phyloP scores from a whole-genome alignment of 176 grass and related monocot genomes.

The Phyllostachys edulis region DNA sequence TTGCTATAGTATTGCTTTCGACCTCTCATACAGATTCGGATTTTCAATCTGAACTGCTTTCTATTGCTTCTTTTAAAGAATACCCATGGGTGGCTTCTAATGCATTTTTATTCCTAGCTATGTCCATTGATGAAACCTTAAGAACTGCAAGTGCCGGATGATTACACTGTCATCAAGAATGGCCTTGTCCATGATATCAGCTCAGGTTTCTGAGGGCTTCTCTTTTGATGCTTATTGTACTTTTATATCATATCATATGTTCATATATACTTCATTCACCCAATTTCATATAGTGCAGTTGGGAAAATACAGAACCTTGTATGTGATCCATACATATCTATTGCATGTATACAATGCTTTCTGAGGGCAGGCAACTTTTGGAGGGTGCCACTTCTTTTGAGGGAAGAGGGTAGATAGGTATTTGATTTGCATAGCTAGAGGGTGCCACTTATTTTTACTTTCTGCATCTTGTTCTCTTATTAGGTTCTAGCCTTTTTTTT shows the following conservation, averaged over 20 bases:
- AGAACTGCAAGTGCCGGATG: slow-evolving; percentile 16
- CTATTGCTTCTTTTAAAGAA: not conserved
- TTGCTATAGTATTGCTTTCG: not conserved
- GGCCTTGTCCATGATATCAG: slow-evolving; percentile 16
- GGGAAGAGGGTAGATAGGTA: not conserved
- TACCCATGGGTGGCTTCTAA: not conserved
- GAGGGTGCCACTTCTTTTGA: not conserved
- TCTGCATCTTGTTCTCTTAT: not conserved
- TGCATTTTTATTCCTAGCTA: not conserved
- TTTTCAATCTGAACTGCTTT: not conserved
- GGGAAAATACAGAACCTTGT: not conserved
- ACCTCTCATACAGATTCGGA: not conserved
- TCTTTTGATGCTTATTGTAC: not conserved
- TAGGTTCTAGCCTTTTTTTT: not conserved
- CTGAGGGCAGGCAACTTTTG: not conserved
- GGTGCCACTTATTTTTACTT: not conserved
- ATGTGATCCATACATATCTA: not conserved
- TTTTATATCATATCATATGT: not conserved
- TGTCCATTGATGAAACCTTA: slow-evolving; percentile 10
- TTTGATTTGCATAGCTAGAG: not conserved
- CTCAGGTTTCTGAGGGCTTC: slow-evolving; percentile 17
- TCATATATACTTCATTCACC: not conserved
- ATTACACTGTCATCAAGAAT: slow-evolving; percentile 3
- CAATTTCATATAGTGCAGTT: not conserved
- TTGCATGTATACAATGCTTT: not conserved